These are phyloP conservation scores for Bidens hawaiensis DNA, from an alignment of 140 eudicot species.

Conservation along the genomic window DNA sequence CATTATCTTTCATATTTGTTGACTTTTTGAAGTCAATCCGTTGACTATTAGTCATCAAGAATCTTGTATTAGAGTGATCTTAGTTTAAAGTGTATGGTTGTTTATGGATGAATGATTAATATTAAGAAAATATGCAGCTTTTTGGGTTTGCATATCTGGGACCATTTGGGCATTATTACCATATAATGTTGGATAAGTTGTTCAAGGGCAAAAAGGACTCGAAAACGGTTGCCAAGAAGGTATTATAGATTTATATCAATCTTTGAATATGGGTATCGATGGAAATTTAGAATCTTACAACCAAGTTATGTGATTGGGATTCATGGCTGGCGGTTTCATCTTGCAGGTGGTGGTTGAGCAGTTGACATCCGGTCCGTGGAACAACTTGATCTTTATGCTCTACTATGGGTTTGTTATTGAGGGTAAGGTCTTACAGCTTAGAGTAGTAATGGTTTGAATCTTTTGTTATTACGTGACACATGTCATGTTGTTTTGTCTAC, in stretches of 20 bases:
- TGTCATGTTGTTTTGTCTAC: background rate
- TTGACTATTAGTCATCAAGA: conserved; percentile 15
- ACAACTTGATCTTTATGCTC: conserved; percentile 81
- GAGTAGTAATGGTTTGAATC: background rate
- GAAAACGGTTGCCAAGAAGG: conserved; percentile 87
- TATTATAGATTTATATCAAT: conserved; percentile 22
- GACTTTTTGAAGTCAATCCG: conserved; percentile 18
- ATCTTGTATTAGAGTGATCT: background rate
- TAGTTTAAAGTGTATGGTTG: background rate
- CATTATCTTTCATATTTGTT: background rate
- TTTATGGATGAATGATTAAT: background rate
- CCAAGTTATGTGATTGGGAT: background rate
- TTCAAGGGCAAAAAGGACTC: conserved; percentile 88
- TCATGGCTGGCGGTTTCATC: background rate
- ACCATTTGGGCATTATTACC: conserved; percentile 83
- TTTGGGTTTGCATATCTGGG: conserved; percentile 93
- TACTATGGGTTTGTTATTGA: conserved; percentile 83
- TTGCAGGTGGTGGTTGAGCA: conserved; percentile 87
- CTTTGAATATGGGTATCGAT: background rate
- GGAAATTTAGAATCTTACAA: conserved; percentile 3
- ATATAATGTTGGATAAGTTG: conserved; percentile 65
- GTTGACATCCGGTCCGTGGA: conserved; percentile 79
- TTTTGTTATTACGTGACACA: background rate
- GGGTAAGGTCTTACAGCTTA: conserved; percentile 42
- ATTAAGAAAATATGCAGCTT: conserved; percentile 43